phyloP scores from a whole-genome alignment of 139 green algal species.

The Dunaliella primolecta region DNA sequence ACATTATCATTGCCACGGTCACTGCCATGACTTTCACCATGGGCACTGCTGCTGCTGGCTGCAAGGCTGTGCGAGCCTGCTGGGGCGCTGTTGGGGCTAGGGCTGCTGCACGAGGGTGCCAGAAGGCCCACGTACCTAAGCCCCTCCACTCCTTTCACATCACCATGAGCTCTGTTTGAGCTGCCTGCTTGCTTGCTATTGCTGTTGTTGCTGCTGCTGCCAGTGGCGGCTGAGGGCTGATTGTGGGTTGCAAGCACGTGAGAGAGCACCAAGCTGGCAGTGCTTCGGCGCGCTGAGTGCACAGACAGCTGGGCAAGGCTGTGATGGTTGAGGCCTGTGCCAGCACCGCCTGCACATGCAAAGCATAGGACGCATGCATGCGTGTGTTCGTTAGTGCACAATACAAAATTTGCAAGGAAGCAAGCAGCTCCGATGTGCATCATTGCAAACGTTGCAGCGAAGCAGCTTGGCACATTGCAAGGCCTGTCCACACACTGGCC shows the following conservation, averaged over 20 bases:
- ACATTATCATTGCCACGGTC: too few relatives aligned
- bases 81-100: background rate
- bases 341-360: background rate
- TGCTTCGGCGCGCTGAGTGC: background rate
- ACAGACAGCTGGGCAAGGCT: background rate
- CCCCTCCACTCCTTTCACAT: too few relatives aligned
- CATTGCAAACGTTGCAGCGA: too few relatives aligned
- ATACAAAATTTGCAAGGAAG: background rate
- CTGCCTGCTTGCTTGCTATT: background rate
- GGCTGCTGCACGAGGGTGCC: background rate
- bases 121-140: too few relatives aligned
- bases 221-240: background rate
- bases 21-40: too few relatives aligned
- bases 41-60: background rate
- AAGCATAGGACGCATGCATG: background rate
- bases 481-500: background rate
- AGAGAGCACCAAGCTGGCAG: background rate
- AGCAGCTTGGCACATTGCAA: background rate
- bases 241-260: background rate
- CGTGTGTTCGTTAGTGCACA: background rate
- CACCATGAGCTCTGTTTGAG: background rate
- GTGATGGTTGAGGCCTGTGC: background rate
- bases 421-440: too few relatives aligned
- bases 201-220: background rate
- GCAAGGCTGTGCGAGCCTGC: background rate